A percentile compares a stretch with the other conserved stretches of the same genome.
phyloP scores from a whole-genome alignment of 208 protist genomes.

The Cochliopodium minus region DNA sequence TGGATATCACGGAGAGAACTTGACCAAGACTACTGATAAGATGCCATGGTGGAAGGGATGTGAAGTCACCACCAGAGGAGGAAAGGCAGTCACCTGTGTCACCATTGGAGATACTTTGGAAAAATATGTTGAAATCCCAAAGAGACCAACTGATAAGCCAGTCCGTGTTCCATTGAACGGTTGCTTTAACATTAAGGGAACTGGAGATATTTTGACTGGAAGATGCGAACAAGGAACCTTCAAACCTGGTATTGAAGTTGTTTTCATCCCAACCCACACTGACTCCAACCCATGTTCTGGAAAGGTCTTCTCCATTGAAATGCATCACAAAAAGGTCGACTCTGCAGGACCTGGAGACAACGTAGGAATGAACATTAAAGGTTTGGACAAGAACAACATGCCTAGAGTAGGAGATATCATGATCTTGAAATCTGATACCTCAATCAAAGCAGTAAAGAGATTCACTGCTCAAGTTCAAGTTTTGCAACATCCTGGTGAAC shows the following conservation, averaged over 20 bases:
- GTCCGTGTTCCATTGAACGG: conserved; percentile 92
- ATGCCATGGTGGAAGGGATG: conserved; percentile 38
- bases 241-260: conserved; percentile 80
- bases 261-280: conserved; percentile 69
- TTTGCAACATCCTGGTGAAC: conserved; percentile 69
- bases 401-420: too few species aligned
- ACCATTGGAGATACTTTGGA: conserved; percentile 59
- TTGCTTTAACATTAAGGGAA: conserved; percentile 70
- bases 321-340: conserved; percentile 85
- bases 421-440: too few species aligned
- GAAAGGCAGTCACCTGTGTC: conserved; percentile 16
- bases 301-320: conserved; percentile 76
- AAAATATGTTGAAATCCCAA: conserved; percentile 65
- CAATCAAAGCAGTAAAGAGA: conserved; percentile 32
- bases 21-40: conserved; percentile 32
- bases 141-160: conserved; percentile 77
- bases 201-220: too few species aligned
- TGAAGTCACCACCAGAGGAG: conserved; percentile 18
- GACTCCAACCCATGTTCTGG: conserved; percentile 47
- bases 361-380: too few species aligned
- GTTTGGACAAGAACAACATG: too few species aligned
- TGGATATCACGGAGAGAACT: conserved; percentile 29
- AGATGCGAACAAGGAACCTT: conserved; percentile 71
- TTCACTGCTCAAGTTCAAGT: conserved; percentile 77
- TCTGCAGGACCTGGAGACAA: conserved; percentile 87